Evolutionary conservation across 1,284 basidiomycete species (phyloP).

Genomic region (Golubevia sp.): DNA sequence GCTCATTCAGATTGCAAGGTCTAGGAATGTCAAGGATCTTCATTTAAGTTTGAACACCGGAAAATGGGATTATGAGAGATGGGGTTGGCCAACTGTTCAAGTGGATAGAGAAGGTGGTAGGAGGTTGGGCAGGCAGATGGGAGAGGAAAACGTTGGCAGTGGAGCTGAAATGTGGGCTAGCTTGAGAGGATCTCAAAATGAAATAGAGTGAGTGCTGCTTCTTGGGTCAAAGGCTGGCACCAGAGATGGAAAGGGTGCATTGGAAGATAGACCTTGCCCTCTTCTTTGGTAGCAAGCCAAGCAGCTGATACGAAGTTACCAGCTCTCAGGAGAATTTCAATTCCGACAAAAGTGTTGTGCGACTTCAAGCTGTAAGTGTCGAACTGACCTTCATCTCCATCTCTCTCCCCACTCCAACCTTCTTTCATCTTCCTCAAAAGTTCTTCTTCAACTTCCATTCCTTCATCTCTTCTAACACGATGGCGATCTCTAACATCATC

Average conservation of each 20-base stretch:
- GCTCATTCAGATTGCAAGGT: not conserved
- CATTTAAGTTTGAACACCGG: conserved; percentile 75
- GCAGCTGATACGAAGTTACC: too few relatives aligned
- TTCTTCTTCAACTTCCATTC: not conserved
- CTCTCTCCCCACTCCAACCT: not conserved
- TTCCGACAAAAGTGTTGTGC: too few relatives aligned
- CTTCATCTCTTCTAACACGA: conserved; percentile 10
- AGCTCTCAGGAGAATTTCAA: too few relatives aligned
- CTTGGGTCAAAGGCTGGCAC: not conserved
- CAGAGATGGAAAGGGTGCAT: too few relatives aligned
- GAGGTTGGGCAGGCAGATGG: conserved; percentile 14
- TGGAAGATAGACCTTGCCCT: too few relatives aligned
- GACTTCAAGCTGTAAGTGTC: too few relatives aligned
- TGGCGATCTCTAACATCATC: conserved; percentile 87
- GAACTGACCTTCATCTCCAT: too few relatives aligned
- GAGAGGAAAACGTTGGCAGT: conserved; percentile 73
- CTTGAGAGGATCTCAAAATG: conserved; percentile 66
- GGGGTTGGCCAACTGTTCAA: conserved; percentile 63
- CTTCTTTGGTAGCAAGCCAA: too few relatives aligned
- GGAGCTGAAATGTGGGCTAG: conserved; percentile 90
- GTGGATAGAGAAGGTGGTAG: conserved; percentile 1
- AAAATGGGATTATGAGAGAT: conserved; percentile 84
- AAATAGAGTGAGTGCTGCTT: not conserved
- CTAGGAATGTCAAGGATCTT: not conserved
- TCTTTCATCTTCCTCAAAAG: not conserved